A percentile compares a stretch with the other conserved stretches of the same genome.
phyloP scores from a whole-genome alignment of 805 yeast species.

The Kuraishia capsulata region DNA sequence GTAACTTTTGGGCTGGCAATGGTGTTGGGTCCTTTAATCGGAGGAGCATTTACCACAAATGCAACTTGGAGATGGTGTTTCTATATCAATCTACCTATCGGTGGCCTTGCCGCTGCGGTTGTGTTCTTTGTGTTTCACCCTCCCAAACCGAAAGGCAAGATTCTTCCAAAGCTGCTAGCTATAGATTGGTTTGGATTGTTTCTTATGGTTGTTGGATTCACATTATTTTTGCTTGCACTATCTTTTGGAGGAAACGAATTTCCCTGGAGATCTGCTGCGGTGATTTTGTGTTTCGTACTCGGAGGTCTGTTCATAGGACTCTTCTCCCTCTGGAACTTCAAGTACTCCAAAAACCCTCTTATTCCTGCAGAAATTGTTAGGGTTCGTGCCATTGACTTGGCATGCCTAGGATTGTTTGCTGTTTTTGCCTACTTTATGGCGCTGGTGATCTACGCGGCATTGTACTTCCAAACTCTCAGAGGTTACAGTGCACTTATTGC shows the following conservation, averaged over 20 bases:
- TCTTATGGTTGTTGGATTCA: constrained; percentile 30
- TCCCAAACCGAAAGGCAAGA: constrained; percentile 16
- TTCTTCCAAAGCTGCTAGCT: not conserved
- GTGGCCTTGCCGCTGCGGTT: constrained; percentile 53
- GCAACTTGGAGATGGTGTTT: constrained; percentile 73
- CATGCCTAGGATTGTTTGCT: constrained; percentile 3
- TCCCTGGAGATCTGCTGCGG: constrained; percentile 47
- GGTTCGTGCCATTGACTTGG: constrained; percentile 23
- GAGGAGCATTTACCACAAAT: constrained; percentile 49
- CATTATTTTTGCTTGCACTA: constrained; percentile 35
- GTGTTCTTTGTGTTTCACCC: too few relatives aligned
- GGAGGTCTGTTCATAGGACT: constrained; percentile 28
- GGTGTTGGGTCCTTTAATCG: constrained; percentile 55
- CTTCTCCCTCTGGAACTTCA: constrained; percentile 31
- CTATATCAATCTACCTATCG: constrained; percentile 59
- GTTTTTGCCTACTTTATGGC: constrained; percentile 26
- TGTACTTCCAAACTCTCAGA: constrained; percentile 40
- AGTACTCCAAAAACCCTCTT: constrained; percentile 32
- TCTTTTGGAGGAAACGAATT: constrained; percentile 43
- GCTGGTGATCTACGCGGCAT: constrained; percentile 34
- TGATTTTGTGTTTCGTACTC: constrained; percentile 36
- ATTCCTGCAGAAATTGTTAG: constrained; percentile 32
- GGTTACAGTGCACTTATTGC: constrained; percentile 31
- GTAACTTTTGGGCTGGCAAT: constrained; percentile 40
- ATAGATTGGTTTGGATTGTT: constrained; percentile 42